Evolutionary conservation across 1,139 yeast species (phyloP), one percentile per base, ranked within the genome.

Genomic region (Yamadazyma sp.): DNA sequence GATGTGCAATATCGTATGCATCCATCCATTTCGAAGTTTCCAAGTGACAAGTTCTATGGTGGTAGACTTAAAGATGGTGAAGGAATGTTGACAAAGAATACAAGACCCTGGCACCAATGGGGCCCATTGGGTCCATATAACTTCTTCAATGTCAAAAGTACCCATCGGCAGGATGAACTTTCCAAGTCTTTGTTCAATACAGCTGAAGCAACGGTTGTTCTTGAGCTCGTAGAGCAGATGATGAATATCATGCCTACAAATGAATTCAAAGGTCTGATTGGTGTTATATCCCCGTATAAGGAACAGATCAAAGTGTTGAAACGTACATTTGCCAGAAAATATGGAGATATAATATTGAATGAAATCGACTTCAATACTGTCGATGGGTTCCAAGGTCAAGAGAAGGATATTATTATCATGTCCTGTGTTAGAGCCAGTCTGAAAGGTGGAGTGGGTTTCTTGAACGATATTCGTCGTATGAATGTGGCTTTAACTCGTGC

Each of bases 1-100:
- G 83, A 92, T 59, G 92, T 88, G n/a, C 99, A 94, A 57, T 94
- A 92, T 59, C 92, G 98, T 67, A 94, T 94, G 98, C 96, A 94
- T 60, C 97, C 98, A 0, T 80, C 74, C 10, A 94, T 94, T 37
- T 86, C 97, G 14, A 61, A 53, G 39, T 94, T 94, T 57, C 98
- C 98, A 1, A 86, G 96, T 31, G 56, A 65, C 11, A 87, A 87
- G 53, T 94, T 94, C 57, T 94, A 94, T 54, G 57, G 78, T 6
- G 82, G 88, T 2, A 73, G 70, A 40, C 73, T 94, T 41, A 65
- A 74, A 35, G 94, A 89, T 61, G 98, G 97, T 2, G 80, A 78
- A 0, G 72, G 72, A 15, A 86, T 90, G 84, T 72, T 64, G 3
- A 63, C 56, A 12, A 54, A 72, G 28, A 87, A 86, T 20, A 53